Conservation (phyloP, 2,329 filamentous ascomycete genomes). For the Fusarium proliferatum region DNA sequence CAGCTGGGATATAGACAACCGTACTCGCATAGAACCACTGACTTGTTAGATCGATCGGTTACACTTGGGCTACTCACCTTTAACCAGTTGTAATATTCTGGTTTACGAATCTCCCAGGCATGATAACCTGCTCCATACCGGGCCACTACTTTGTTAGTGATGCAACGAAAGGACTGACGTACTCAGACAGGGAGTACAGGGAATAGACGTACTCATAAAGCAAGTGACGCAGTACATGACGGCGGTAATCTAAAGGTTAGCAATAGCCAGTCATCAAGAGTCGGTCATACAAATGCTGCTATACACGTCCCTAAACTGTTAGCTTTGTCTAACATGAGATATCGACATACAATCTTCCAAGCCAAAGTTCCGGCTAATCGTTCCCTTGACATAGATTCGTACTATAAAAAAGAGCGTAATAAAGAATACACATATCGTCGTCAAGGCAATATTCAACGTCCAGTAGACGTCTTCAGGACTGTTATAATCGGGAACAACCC, state of each 20-base stretch:
- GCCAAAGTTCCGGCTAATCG: constrained; percentile 22
- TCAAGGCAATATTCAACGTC: constrained; percentile 31
- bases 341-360: constrained; percentile 33
- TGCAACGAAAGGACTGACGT: not conserved
- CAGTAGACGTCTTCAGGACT: constrained; percentile 35
- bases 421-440: constrained; percentile 22
- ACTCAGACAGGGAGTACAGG: no score
- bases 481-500: constrained; percentile 31
- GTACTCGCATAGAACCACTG: constrained; percentile 42
- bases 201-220: constrained; percentile 25
- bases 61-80: constrained; percentile 8
- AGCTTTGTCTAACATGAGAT: not conserved
- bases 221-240: constrained; percentile 18
- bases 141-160: constrained; percentile 30
- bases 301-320: constrained; percentile 30
- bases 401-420: constrained; percentile 19
- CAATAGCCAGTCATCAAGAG: not conserved
- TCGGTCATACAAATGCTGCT: constrained; percentile 31
- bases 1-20: constrained; percentile 31
- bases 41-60: not conserved
- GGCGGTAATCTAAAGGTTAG: constrained; percentile 23
- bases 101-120: constrained; percentile 34
- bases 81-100: constrained; percentile 34
- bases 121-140: constrained; percentile 35
- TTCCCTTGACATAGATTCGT: constrained; percentile 30